phyloP scores from a whole-genome alignment of 2,329 filamentous ascomycete species.

The Dothiorella sarmentorum region DNA sequence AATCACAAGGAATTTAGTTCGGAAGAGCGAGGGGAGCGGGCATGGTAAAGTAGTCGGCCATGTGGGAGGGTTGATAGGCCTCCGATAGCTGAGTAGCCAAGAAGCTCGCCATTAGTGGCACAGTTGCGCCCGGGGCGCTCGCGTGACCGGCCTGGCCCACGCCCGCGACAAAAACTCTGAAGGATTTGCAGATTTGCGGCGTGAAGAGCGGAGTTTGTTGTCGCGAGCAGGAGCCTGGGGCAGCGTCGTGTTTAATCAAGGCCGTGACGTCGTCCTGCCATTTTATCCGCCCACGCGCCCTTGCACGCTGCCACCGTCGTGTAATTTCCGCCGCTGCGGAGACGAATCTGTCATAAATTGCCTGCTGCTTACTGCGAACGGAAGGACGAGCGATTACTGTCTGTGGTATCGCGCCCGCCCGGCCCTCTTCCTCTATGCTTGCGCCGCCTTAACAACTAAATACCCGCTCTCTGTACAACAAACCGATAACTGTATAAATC shows the following conservation, averaged over 20 bases:
- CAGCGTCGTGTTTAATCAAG: slow-evolving; percentile 11
- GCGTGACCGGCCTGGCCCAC: slow-evolving; percentile 9
- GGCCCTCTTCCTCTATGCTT: not conserved
- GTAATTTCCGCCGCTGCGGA: slow-evolving; percentile 12
- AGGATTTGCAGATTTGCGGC: slow-evolving; percentile 15
- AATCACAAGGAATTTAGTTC: not conserved
- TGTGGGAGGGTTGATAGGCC: no score
- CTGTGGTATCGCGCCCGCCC: slow-evolving; percentile 7
- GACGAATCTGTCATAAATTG: slow-evolving; percentile 5
- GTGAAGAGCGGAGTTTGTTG: slow-evolving; percentile 2
- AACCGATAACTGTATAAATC: not conserved
- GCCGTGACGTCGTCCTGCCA: slow-evolving; percentile 9
- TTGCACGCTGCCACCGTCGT: slow-evolving; percentile 3
- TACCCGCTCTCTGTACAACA: slow-evolving; percentile 12
- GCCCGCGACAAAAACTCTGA: slow-evolving; percentile 14
- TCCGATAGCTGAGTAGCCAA: slow-evolving; percentile 8
- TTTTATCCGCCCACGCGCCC: slow-evolving; percentile 3
- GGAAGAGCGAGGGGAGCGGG: no score
- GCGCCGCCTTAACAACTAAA: slow-evolving; percentile 2
- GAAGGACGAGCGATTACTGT: slow-evolving; percentile 9
- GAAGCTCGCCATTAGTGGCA: not conserved
- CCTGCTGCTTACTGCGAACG: slow-evolving; percentile 10
- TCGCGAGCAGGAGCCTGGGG: not conserved
- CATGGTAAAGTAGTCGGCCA: slow-evolving; percentile 16
- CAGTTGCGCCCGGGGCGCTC: slow-evolving; percentile 3